A percentile compares a stretch with the other conserved stretches of the same genome.
Conservation (phyloP, 148 eudicot genomes). For the Gaultheria prostrata region DNA sequence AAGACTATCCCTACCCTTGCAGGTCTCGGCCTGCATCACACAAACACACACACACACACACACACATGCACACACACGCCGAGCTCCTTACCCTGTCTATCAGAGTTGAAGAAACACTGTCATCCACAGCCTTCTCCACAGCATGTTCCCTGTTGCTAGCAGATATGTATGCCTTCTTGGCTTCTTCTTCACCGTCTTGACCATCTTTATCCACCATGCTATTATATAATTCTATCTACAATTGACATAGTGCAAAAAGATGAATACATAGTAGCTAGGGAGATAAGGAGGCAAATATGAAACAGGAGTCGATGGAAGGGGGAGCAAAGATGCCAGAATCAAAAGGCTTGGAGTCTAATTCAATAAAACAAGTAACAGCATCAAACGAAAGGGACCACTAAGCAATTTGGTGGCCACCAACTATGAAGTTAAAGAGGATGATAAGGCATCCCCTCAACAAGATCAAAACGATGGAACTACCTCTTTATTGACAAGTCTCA, state of each 20-base stretch:
- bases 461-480: slow-evolving; percentile 29
- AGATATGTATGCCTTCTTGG: slow-evolving; percentile 73
- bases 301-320: background rate
- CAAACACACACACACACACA: too few relatives aligned
- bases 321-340: background rate
- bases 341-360: background rate
- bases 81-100: slow-evolving; percentile 51
- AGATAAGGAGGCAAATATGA: background rate
- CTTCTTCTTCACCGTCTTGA: slow-evolving; percentile 50
- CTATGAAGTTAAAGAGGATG: background rate
- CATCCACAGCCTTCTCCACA: slow-evolving; percentile 34
- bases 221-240: slow-evolving; percentile 65
- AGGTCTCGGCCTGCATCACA: too few relatives aligned
- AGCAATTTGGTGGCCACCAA: background rate
- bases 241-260: background rate
- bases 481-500: slow-evolving; percentile 89
- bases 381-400: background rate
- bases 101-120: slow-evolving; percentile 65
- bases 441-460: background rate
- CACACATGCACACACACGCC: background rate
- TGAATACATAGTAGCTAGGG: background rate
- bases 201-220: slow-evolving; percentile 76
- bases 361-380: background rate
- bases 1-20: too few relatives aligned
- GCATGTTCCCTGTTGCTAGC: slow-evolving; percentile 55